Conservation (phyloP, 805 yeast genomes). For the Wickerhamiella azymoides region DNA sequence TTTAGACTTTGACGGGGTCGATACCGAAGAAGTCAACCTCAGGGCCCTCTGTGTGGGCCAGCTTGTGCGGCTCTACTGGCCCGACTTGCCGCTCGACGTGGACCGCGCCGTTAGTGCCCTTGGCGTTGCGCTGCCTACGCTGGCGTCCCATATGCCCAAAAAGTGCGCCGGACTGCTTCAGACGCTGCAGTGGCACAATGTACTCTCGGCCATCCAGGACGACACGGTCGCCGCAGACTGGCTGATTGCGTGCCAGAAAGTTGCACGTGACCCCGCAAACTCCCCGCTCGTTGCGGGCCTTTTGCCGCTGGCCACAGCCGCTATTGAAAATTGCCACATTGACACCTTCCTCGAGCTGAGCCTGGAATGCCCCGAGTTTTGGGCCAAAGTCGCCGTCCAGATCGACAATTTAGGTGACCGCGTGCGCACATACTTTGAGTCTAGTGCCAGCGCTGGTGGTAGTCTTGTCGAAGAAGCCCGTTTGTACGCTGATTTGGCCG, state of each 20-base stretch:
- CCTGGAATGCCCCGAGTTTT: not conserved
- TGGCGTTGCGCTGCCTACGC: not conserved
- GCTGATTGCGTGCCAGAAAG: not conserved
- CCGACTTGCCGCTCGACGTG: not conserved
- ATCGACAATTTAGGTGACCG: not conserved
- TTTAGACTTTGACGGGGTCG: not conserved
- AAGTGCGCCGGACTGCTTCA: not conserved
- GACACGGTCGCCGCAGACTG: not conserved
- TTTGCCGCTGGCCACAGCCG: not conserved
- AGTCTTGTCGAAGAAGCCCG: not conserved
- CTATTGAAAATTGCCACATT: not conserved
- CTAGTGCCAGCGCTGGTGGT: not conserved
- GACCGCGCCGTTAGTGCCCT: not conserved
- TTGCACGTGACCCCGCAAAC: not conserved
- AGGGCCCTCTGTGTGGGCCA: not conserved
- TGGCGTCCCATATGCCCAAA: not conserved
- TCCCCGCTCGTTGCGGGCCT: not conserved
- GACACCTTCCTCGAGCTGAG: not conserved
- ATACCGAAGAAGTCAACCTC: not conserved
- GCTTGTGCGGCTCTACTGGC: not conserved
- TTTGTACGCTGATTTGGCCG: not conserved
- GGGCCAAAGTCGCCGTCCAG: not conserved
- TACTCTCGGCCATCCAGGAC: not conserved
- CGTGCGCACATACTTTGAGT: not conserved
- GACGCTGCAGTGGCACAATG: slow-evolving; percentile 1